These are phyloP conservation scores for Alnus glutinosa DNA, from an alignment of 306 rosid species.

Conservation along the genomic window DNA sequence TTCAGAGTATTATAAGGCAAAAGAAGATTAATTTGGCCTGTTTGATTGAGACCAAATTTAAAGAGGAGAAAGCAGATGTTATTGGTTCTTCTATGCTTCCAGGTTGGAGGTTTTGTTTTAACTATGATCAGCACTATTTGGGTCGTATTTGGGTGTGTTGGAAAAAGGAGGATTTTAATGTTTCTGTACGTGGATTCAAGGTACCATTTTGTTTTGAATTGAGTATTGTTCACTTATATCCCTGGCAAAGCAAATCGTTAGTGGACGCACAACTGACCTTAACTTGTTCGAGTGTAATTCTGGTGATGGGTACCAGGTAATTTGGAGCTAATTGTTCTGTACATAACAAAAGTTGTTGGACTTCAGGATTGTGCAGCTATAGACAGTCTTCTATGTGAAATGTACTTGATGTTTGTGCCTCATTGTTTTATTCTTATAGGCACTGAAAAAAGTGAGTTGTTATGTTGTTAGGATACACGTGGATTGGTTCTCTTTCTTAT, in stretches of 20 bases:
- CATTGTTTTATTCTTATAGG: background rate
- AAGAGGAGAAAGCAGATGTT: too few species aligned
- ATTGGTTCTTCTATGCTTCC: too few species aligned
- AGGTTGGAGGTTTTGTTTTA: too few species aligned
- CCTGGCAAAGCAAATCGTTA: constrained; percentile 16
- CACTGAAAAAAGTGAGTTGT: background rate
- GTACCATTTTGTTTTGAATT: constrained; percentile 79
- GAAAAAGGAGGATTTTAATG: too few species aligned
- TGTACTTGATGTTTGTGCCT: background rate
- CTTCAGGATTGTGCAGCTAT: background rate
- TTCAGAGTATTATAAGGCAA: too few species aligned
- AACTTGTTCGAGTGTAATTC: constrained; percentile 22
- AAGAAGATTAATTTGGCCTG: too few species aligned
- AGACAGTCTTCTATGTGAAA: background rate
- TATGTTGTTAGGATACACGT: background rate
- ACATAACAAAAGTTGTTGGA: constrained; percentile 15
- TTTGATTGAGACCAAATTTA: too few species aligned
- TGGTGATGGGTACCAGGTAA: constrained; percentile 7
- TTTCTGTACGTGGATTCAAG: constrained; percentile 63
- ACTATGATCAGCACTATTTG: too few species aligned
- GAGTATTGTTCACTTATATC: constrained; percentile 23
- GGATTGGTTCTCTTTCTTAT: background rate
- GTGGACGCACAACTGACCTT: constrained; percentile 25
- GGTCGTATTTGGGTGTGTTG: too few species aligned
- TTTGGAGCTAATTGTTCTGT: constrained; percentile 33